A percentile compares a stretch with the other conserved stretches of the same genome.
These are phyloP conservation scores for Paecilomyces dactylethromorphus DNA, from an alignment of 2,329 filamentous ascomycete genomes.

Conservation along the genomic window DNA sequence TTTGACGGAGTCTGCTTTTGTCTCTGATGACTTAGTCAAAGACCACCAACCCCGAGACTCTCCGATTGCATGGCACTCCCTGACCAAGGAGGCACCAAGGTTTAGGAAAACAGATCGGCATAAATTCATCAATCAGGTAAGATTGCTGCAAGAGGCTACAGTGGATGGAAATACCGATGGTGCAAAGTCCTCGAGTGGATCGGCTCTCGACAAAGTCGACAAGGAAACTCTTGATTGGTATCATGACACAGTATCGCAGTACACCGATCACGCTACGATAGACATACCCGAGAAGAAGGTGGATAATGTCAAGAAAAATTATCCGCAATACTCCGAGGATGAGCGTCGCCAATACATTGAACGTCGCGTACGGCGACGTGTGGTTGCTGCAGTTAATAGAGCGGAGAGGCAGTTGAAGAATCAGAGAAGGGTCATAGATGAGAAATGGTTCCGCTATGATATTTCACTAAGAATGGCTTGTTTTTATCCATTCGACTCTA, in stretches of 20 bases:
- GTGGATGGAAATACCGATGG: background rate
- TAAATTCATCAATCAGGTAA: background rate
- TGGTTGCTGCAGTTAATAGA: constrained; percentile 8
- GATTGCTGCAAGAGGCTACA: background rate
- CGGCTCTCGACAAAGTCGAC: background rate
- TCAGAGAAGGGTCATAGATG: constrained; percentile 12
- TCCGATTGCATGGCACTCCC: background rate
- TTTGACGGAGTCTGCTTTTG: background rate
- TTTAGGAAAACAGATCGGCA: background rate
- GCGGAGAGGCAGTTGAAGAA: constrained; percentile 11
- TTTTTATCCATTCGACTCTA: constrained; percentile 12
- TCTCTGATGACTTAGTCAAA: background rate
- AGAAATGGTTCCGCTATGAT: constrained; percentile 13
- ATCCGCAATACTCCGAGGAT: background rate
- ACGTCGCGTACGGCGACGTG: constrained; percentile 6
- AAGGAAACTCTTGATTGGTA: background rate
- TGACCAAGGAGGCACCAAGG: background rate
- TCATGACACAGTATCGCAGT: background rate
- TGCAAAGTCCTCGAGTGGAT: background rate
- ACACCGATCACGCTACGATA: background rate
- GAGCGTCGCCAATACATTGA: background rate
- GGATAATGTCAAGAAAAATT: background rate
- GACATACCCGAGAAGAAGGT: background rate
- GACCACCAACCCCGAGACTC: background rate
- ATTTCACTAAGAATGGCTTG: constrained; percentile 15